Evolutionary conservation across 768 basidiomycete genomes (phyloP).

Genomic region (Phanerochaete sordida): DNA sequence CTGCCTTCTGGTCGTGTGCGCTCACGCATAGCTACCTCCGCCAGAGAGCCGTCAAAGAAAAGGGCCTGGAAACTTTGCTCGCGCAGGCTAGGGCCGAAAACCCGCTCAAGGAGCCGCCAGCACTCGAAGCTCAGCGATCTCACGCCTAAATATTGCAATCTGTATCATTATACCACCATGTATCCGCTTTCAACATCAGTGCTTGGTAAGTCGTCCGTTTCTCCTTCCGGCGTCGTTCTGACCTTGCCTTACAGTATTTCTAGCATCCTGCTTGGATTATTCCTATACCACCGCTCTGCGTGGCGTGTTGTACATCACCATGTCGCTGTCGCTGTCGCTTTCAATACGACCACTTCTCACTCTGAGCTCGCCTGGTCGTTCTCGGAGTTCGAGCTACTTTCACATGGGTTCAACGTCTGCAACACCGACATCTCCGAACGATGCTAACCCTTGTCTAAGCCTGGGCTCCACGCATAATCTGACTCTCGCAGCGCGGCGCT

Average conservation of each 20-base stretch:
- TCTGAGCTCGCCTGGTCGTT: background rate
- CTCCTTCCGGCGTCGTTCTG: background rate
- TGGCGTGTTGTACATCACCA: background rate
- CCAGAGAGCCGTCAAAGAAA: constrained; percentile 77
- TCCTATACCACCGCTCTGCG: background rate
- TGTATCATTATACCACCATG: background rate
- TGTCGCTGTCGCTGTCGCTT: background rate
- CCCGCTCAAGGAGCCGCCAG: constrained; percentile 53
- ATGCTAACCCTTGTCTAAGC: no score
- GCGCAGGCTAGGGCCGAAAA: constrained; percentile 56
- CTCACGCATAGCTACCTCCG: background rate
- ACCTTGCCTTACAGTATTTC: background rate
- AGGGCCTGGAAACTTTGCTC: constrained; percentile 71
- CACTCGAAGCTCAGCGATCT: constrained; percentile 25
- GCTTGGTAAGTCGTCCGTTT: background rate
- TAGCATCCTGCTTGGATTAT: background rate
- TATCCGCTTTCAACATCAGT: background rate
- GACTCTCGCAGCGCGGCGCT: no score
- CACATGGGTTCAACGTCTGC: no score
- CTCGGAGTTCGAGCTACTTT: background rate
- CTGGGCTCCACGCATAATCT: no score
- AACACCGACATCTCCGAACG: no score
- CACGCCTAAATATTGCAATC: constrained; percentile 6
- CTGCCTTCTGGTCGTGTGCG: background rate
- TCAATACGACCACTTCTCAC: background rate